Evolutionary conservation across 1,139 yeast species (phyloP), one percentile per base, ranked within the genome.

Genomic region (Sugiyamaella sp.): DNA sequence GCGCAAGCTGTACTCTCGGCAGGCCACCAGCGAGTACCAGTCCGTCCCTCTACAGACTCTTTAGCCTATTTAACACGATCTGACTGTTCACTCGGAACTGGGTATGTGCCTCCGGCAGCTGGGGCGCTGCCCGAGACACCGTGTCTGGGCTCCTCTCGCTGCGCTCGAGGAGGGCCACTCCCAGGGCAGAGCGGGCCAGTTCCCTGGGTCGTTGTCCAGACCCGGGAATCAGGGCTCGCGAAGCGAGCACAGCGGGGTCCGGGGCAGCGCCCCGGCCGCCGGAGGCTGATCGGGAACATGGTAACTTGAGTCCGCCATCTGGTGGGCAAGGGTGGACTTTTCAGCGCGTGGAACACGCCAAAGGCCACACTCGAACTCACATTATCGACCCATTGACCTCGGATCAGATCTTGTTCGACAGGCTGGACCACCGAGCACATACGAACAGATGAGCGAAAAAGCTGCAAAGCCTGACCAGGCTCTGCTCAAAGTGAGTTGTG

Each of bases 21-120:
- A 29, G 21, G 37, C 39, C 3, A 33, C 29, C 22, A 33, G 35
- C 40, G 45, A 41, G 19, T 52, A 52, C 25, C 44, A 43, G 21
- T 51, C 55, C 2, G 43, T 52, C 3, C 55, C 55, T 20, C 33
- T 52, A 9, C 50, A 52, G n/a, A 49, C 35, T 33, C 10, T 52
- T 17, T 52, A 32, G 25, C 24, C 22, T 29, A 29, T 4, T 29
- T 29, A 29, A 29, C n/a, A n/a, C n/a, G n/a, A 29, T 12, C n/a
- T 29, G 35, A 44, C 9, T 16, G 16, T 3, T 42, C 9, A n/a
- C n/a, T n/a, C 20, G 4, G 14, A n/a, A 14, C 40, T 40, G 32
- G 33, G 10, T 43, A 6, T 22, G 6, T 21, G 27, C 39, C 20
- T 43, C 47, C 39, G 46, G 46, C 46, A 20, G 46, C 44, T 19